These are phyloP conservation scores for Pseudogymnoascus sp. DNA, from an alignment of 2,329 filamentous ascomycete species.

Conservation along the genomic window DNA sequence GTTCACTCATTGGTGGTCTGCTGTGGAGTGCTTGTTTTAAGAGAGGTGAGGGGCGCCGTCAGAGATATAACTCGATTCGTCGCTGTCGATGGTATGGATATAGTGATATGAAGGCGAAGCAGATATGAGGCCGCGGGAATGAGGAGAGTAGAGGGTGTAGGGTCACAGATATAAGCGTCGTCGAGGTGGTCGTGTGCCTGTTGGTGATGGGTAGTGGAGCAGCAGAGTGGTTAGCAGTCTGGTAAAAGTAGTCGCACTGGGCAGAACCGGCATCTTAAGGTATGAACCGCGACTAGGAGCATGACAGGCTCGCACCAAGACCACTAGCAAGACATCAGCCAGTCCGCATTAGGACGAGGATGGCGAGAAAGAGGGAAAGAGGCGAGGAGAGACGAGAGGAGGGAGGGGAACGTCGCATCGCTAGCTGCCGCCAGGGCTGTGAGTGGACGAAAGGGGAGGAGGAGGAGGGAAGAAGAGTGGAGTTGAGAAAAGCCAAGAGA, in stretches of 20 bases:
- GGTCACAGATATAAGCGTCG: background rate
- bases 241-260: constrained; percentile 8
- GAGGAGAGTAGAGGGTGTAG: background rate
- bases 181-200: constrained; percentile 6
- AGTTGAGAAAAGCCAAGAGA: background rate
- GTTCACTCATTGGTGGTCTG: constrained; percentile 23
- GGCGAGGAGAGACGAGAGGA: background rate
- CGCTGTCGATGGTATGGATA: background rate
- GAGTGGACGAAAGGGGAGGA: constrained; percentile 2
- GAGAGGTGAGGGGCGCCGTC: background rate
- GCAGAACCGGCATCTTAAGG: constrained; percentile 7
- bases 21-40: background rate
- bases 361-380: constrained; percentile 5
- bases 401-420: constrained; percentile 2
- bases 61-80: background rate
- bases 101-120: background rate
- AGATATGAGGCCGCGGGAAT: background rate
- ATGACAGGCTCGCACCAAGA: background rate
- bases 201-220: constrained; percentile 5
- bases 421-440: background rate
- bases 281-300: constrained; percentile 3
- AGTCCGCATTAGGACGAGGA: constrained; percentile 1
- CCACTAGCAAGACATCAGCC: background rate
- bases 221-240: constrained; percentile 1
- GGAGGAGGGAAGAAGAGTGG: background rate